phyloP scores from a whole-genome alignment of 1,284 basidiomycete genomes.

The Tilletia caries region DNA sequence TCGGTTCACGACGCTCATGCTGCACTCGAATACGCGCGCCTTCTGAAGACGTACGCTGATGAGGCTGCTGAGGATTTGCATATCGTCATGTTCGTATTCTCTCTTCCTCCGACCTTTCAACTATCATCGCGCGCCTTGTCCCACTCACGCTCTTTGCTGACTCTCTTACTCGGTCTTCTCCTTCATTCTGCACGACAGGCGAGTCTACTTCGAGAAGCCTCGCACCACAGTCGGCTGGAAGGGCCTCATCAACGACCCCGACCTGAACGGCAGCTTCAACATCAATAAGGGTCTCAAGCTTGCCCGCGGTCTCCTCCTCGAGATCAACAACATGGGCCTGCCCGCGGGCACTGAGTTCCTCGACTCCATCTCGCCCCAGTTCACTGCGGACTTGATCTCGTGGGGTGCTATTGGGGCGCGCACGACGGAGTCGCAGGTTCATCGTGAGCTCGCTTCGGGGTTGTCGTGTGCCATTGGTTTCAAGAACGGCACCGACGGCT shows the following conservation, averaged over 20 bases:
- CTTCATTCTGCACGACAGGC: constrained; percentile 49
- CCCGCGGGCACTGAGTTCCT: constrained; percentile 55
- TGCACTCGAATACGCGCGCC: constrained; percentile 43
- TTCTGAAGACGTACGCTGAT: constrained; percentile 7
- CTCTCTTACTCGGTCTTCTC: not conserved
- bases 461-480: constrained; percentile 81
- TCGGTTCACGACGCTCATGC: constrained; percentile 51
- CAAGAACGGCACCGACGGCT: constrained; percentile 60
- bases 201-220: constrained; percentile 56
- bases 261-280: constrained; percentile 75
- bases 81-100: constrained; percentile 6
- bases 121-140: too few species aligned
- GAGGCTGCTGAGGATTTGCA: constrained; percentile 1
- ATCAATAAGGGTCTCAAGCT: constrained; percentile 87
- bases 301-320: constrained; percentile 77
- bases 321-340: constrained; percentile 57
- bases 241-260: constrained; percentile 90
- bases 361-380: constrained; percentile 84
- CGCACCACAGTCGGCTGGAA: constrained; percentile 97
- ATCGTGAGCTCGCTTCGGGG: constrained; percentile 76
- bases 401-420: constrained; percentile 88
- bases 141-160: constrained; percentile 16
- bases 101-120: too few species aligned
- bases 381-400: constrained; percentile 88
- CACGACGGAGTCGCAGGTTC: constrained; percentile 87